Conservation (phyloP, 1,284 basidiomycete genomes). For the Pseudozyma sp. region DNA sequence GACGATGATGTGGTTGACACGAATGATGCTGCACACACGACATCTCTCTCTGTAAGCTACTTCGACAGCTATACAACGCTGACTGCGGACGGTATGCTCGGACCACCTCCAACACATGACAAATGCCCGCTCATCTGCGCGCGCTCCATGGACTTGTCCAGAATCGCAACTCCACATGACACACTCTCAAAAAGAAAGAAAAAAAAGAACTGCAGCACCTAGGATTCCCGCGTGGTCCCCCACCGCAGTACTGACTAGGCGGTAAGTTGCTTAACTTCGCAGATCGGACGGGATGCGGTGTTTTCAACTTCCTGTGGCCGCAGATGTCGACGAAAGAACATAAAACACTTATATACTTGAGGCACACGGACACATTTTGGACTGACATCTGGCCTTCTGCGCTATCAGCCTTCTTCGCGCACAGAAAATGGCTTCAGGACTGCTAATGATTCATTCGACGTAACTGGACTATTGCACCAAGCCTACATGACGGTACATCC, state of each 20-base stretch:
- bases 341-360: background rate
- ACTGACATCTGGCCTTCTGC: no score
- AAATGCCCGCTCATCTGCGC: no score
- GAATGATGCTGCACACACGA: background rate
- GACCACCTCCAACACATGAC: background rate
- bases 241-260: conserved; percentile 85
- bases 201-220: conserved; percentile 77
- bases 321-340: conserved; percentile 71
- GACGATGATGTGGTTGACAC: no score
- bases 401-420: no score
- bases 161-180: no score
- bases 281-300: conserved; percentile 84
- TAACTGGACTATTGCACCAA: background rate
- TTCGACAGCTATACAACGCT: no score
- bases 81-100: background rate
- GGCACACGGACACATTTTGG: background rate
- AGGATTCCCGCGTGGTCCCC: conserved; percentile 85
- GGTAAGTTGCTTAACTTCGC: conserved; percentile 82
- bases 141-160: no score
- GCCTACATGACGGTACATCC: conserved; percentile 42
- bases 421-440: no score
- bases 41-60: no score
- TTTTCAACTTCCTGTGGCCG: conserved; percentile 82
- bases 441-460: background rate
- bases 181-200: background rate